Evolutionary conservation across 2,329 filamentous ascomycete species (phyloP).

Genomic region (Plenodomus tracheiphilus): DNA sequence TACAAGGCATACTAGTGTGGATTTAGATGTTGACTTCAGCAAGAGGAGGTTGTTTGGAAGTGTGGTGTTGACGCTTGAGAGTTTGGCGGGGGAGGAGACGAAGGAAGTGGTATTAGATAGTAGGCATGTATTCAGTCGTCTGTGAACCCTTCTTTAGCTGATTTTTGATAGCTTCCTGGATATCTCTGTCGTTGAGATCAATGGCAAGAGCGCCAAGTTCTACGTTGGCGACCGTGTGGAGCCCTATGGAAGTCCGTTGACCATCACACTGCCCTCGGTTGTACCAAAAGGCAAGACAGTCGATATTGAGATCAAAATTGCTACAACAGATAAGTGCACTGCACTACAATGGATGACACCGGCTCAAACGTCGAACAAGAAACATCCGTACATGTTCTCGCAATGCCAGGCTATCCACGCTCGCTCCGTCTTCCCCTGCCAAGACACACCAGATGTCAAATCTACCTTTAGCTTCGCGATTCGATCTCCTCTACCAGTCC

Average conservation of each 20-base stretch:
- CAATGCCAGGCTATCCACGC: slow-evolving; percentile 97
- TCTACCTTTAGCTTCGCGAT: slow-evolving; percentile 92
- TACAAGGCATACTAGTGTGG: slow-evolving; percentile 80
- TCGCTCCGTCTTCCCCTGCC: slow-evolving; percentile 91
- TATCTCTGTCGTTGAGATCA: slow-evolving; percentile 71
- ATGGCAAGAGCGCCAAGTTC: slow-evolving; percentile 69
- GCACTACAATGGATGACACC: slow-evolving; percentile 95
- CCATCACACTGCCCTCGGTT: slow-evolving; percentile 57
- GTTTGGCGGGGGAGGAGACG: slow-evolving; percentile 71
- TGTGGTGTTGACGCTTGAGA: slow-evolving; percentile 76
- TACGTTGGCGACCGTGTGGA: slow-evolving; percentile 69
- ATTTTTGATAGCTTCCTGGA: slow-evolving; percentile 62
- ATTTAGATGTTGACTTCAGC: slow-evolving; percentile 83
- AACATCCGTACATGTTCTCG: slow-evolving; percentile 96
- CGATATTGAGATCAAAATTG: slow-evolving; percentile 56
- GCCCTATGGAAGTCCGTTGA: slow-evolving; percentile 74
- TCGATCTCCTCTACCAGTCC: slow-evolving; percentile 82
- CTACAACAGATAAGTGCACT: slow-evolving; percentile 86
- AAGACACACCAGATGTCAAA: slow-evolving; percentile 97
- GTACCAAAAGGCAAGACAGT: slow-evolving; percentile 52
- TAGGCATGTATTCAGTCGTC: slow-evolving; percentile 46
- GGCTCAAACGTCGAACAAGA: slow-evolving; percentile 92
- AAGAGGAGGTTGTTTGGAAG: slow-evolving; percentile 75
- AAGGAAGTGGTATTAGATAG: slow-evolving; percentile 85
- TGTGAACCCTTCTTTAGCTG: not conserved